Conservation (phyloP, 257 asterid species). For the Gynochthodes officinalis region DNA sequence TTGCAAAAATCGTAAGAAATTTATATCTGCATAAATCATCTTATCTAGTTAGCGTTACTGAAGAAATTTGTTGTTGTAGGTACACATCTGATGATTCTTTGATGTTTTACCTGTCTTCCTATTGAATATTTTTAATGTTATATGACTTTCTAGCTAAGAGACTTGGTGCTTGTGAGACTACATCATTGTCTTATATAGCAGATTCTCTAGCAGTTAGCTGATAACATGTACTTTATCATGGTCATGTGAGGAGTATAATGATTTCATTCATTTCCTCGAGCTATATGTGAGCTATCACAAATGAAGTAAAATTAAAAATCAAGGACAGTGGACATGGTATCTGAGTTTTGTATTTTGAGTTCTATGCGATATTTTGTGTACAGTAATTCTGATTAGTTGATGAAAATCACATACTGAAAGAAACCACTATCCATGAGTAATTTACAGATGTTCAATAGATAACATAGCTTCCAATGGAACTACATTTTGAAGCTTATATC, state of each 20-base stretch:
- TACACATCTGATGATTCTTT: background rate
- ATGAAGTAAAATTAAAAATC: too few species aligned
- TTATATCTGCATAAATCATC: background rate
- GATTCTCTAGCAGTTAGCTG: background rate
- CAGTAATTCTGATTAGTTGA: background rate
- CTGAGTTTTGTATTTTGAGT: too few species aligned
- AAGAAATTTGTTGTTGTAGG: background rate
- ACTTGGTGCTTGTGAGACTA: background rate
- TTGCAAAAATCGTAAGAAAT: constrained; percentile 74
- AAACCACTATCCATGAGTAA: too few species aligned
- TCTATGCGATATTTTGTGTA: too few species aligned
- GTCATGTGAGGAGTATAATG: background rate
- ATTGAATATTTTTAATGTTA: background rate
- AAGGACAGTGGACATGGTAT: too few species aligned
- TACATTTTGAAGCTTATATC: too few species aligned
- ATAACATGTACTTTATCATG: background rate
- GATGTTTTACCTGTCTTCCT: background rate
- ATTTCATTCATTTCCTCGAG: too few species aligned
- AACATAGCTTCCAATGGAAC: too few species aligned
- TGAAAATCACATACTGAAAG: too few species aligned
- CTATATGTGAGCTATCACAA: too few species aligned
- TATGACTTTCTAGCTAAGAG: background rate
- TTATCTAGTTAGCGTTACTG: background rate
- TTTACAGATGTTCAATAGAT: too few species aligned
- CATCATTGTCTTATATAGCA: background rate